Evolutionary conservation across 2,329 filamentous ascomycete genomes (phyloP), one percentile per base, ranked within the genome.

Genomic region (Rhynchosporium secalis): DNA sequence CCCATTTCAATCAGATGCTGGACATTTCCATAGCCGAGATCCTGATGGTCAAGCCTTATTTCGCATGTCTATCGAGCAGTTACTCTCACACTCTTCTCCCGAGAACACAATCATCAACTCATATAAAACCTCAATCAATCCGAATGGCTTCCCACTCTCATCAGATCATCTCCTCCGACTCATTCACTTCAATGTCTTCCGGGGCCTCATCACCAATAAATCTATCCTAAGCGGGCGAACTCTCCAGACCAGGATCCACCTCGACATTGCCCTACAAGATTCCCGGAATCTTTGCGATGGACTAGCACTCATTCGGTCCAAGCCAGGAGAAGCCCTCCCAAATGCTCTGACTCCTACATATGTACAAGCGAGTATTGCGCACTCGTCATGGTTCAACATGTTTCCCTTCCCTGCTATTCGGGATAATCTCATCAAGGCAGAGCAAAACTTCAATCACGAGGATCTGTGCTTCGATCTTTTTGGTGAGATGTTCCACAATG

Each of bases 81-180:
- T 54, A 26, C 5, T 41, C 33, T 54, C 51, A n/a, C 51, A 36
- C 1, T 2, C 8, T 29, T 38, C 51, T 26, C 51, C 51, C 4
- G 51, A 54, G 6, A 54, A 54, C 29, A 10, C 20, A 7, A 54
- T 40, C 38, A 33, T 28, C 36, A 15, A 26, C 3, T 10, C 33
- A 9, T 28, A 54, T 3, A 28, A 33, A 3, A 8, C 20, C 20
- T 33, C 13, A 29, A 3, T 40, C 9, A 54, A 54, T 20, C 36
- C 51, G n/a, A 54, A 41, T 12, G 1, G 45, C 51, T 62, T 67
- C 29, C 64, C 66, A 6, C 36, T 66, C 4, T 64, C 63, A 10
- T 63, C 67, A n/a, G 68, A 70, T 54, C 68, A 70, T 33, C 60
- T 70, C 10, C 59, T 70, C 12, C 66, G 66, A 56, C 67, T 70